phyloP scores from a whole-genome alignment of 1,139 yeast species.

The Yamadazyma diddensiae region DNA sequence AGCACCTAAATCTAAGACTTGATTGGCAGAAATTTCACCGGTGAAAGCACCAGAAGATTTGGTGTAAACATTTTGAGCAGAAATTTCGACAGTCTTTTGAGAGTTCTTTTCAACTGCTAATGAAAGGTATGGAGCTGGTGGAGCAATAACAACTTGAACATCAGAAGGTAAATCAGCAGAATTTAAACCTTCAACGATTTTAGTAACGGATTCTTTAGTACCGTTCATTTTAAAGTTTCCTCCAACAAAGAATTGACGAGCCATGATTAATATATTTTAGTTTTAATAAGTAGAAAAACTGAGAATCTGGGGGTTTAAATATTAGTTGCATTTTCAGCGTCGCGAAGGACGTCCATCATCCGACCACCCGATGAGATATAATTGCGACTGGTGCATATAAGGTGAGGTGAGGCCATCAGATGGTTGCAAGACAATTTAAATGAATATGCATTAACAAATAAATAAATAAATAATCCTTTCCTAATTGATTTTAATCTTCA shows the following conservation, averaged over 20 bases:
- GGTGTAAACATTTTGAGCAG: slow-evolving; percentile 88
- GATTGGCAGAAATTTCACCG: slow-evolving; percentile 90
- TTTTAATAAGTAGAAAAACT: slow-evolving; percentile 1
- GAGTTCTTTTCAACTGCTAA: slow-evolving; percentile 69
- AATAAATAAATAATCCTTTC: too few relatives aligned
- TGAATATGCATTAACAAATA: too few relatives aligned
- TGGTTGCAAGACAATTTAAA: too few relatives aligned
- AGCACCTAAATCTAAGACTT: slow-evolving; percentile 89
- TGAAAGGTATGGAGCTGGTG: slow-evolving; percentile 90
- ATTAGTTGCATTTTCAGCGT: slow-evolving; percentile 1
- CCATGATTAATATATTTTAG: slow-evolving; percentile 45
- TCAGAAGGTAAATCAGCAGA: slow-evolving; percentile 67
- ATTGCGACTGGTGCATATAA: too few relatives aligned
- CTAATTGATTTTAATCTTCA: too few relatives aligned
- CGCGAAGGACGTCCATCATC: slow-evolving; percentile 16
- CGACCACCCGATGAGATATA: slow-evolving; percentile 12
- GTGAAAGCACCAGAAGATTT: slow-evolving; percentile 96
- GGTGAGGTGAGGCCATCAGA: slow-evolving; percentile 1
- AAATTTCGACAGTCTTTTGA: slow-evolving; percentile 70
- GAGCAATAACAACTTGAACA: slow-evolving; percentile 91
- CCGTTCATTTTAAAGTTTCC: slow-evolving; percentile 99
- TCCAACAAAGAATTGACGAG: slow-evolving; percentile 95
- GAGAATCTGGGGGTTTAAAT: slow-evolving; percentile 4
- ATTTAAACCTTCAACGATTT: slow-evolving; percentile 82
- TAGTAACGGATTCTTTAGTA: slow-evolving; percentile 77